Conservation (phyloP, 345 rosid genomes). For the Citrus sp. region DNA sequence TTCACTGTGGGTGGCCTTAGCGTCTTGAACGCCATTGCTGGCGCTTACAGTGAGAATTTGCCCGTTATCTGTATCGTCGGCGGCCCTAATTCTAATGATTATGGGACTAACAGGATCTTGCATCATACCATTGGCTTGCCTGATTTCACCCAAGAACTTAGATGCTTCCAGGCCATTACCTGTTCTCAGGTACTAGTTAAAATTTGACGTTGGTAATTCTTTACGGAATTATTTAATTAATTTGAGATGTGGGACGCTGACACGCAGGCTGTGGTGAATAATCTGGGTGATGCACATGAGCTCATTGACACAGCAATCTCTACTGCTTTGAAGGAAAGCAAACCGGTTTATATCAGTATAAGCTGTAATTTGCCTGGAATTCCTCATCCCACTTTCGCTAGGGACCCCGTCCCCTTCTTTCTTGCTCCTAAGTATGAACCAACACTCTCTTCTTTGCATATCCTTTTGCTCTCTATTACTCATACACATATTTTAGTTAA, state of each 20-base stretch:
- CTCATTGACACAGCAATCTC: constrained; percentile 66
- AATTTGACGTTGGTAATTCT: not conserved
- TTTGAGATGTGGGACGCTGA: no score
- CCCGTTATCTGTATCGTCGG: constrained; percentile 67
- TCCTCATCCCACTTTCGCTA: constrained; percentile 57
- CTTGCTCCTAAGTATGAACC: constrained; percentile 49
- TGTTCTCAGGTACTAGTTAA: constrained; percentile 41
- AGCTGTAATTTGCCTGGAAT: constrained; percentile 63
- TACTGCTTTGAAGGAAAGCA: constrained; percentile 70
- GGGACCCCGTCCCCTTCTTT: constrained; percentile 65
- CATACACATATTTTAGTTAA: not conserved
- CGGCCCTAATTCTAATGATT: constrained; percentile 69
- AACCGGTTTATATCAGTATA: constrained; percentile 69
- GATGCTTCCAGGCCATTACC: constrained; percentile 61
- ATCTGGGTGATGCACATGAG: constrained; percentile 73
- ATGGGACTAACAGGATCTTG: constrained; percentile 63
- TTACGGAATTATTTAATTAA: no score
- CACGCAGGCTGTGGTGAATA: constrained; percentile 61
- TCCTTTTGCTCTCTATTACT: not conserved
- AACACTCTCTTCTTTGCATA: constrained; percentile 3
- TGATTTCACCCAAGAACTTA: constrained; percentile 62
- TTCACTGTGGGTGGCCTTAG: constrained; percentile 82
- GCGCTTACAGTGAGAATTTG: constrained; percentile 72
- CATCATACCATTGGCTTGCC: constrained; percentile 76
- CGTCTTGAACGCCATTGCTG: constrained; percentile 64